Percentiles rank a stretch among this genome's conserved stretches.
phyloP scores from a whole-genome alignment of 1,284 basidiomycete species.

The Ustilago loliicola region DNA sequence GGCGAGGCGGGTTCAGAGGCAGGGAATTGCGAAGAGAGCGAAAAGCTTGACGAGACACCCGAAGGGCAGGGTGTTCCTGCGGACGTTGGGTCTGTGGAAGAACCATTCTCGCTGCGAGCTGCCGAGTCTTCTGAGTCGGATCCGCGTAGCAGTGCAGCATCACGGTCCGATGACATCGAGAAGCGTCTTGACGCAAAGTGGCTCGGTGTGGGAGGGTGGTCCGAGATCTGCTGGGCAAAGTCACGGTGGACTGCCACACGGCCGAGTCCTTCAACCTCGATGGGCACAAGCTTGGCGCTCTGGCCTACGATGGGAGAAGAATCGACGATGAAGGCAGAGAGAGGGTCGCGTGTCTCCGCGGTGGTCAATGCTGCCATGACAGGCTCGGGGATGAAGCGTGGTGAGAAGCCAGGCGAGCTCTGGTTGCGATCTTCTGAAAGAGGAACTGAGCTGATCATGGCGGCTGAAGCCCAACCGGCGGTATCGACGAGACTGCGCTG shows the following conservation, averaged over 20 bases:
- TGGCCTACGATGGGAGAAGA: constrained; percentile 26
- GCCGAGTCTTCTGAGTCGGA: constrained; percentile 53
- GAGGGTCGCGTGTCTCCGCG: constrained; percentile 36
- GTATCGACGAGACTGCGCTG: constrained; percentile 53
- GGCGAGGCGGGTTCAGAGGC: constrained; percentile 51
- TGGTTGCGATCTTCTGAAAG: constrained; percentile 28
- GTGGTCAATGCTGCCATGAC: constrained; percentile 22
- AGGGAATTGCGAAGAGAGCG: constrained; percentile 56
- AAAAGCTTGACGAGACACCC: constrained; percentile 54
- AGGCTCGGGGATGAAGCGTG: constrained; percentile 30
- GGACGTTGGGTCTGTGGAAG: constrained; percentile 51
- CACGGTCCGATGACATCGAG: constrained; percentile 34
- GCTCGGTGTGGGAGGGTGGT: constrained; percentile 26
- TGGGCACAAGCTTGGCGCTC: constrained; percentile 42
- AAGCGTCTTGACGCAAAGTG: constrained; percentile 22
- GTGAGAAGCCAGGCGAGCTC: constrained; percentile 47
- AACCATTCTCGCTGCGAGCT: constrained; percentile 43
- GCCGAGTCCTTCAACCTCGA: constrained; percentile 53
- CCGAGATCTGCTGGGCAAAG: constrained; percentile 49
- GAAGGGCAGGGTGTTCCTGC: constrained; percentile 49
- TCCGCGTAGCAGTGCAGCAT: constrained; percentile 28
- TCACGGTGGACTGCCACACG: constrained; percentile 50
- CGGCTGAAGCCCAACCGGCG: constrained; percentile 52
- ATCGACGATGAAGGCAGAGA: constrained; percentile 36
- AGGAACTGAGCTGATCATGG: constrained; percentile 50